phyloP scores from a whole-genome alignment of 192 early-diverging fungal genomes.

The Geranomyces michiganensis region DNA sequence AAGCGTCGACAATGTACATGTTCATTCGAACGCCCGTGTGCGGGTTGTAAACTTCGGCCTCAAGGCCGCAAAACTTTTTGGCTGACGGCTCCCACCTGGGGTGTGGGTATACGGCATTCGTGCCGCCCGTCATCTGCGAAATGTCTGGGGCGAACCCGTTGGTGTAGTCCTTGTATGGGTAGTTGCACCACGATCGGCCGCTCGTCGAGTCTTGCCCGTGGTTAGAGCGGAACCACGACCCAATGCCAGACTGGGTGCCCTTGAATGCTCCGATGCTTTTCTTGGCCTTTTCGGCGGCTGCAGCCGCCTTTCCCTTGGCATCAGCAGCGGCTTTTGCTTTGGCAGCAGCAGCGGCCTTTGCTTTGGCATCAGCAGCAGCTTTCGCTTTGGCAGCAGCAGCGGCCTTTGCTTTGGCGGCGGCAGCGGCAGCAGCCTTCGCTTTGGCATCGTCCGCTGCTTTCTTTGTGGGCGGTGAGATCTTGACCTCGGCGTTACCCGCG shows the following conservation, averaged over 20 bases:
- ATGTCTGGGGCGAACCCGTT: slow-evolving; percentile 30
- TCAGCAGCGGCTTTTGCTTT: neutral
- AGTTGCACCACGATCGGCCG: slow-evolving; percentile 31
- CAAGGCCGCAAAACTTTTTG: slow-evolving; percentile 26
- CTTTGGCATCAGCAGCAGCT: neutral
- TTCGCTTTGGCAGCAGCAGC: too few relatives aligned
- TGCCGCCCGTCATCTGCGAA: slow-evolving; percentile 16
- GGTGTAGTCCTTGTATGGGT: slow-evolving; percentile 33
- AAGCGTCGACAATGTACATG: slow-evolving; percentile 33
- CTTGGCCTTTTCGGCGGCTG: slow-evolving; percentile 1
- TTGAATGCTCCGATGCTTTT: neutral
- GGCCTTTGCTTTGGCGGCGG: neutral
- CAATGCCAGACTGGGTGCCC: slow-evolving; percentile 17
- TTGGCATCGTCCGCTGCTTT: neutral
- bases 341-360: neutral
- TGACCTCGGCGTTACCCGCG: too few relatives aligned
- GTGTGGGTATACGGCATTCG: slow-evolving; percentile 6
- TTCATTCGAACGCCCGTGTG: slow-evolving; percentile 9
- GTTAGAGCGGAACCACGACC: slow-evolving; percentile 29
- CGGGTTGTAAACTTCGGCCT: slow-evolving; percentile 26
- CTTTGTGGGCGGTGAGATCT: too few relatives aligned
- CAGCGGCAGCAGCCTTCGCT: slow-evolving; percentile 10
- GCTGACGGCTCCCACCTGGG: slow-evolving; percentile 7
- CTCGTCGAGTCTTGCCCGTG: slow-evolving; percentile 22
- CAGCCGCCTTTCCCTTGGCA: neutral